Conservation (phyloP, 306 rosid species). For the Ceratonia siliqua region DNA sequence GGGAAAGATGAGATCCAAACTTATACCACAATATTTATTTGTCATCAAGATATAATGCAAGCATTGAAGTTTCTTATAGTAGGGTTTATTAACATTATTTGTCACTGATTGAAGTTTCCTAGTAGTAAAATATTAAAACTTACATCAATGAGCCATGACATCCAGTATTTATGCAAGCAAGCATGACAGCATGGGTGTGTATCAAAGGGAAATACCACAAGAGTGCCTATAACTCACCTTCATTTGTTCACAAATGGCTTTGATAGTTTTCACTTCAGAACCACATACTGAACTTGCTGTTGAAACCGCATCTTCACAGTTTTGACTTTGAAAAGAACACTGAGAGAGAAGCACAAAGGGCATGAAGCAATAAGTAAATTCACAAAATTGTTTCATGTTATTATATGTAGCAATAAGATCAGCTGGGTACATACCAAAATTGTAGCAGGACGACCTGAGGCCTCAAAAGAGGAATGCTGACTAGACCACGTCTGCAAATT, state of each 20-base stretch:
- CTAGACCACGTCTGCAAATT: slow-evolving; percentile 55
- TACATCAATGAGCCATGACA: background rate
- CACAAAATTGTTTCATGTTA: background rate
- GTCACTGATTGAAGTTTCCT: slow-evolving; percentile 6
- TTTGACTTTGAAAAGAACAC: slow-evolving; percentile 43
- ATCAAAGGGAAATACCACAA: slow-evolving; percentile 14
- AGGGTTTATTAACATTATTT: background rate
- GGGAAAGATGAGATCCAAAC: slow-evolving; percentile 18
- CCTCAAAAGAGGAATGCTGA: slow-evolving; percentile 47
- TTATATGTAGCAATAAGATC: slow-evolving; percentile 28
- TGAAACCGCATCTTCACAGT: slow-evolving; percentile 54
- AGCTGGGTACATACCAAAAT: slow-evolving; percentile 43
- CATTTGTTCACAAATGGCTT: slow-evolving; percentile 68
- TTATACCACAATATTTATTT: background rate
- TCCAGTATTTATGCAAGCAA: background rate
- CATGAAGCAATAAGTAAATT: slow-evolving; percentile 30
- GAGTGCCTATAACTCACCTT: slow-evolving; percentile 42
- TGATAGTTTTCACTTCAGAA: slow-evolving; percentile 64
- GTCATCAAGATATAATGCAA: slow-evolving; percentile 12
- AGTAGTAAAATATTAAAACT: background rate
- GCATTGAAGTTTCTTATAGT: slow-evolving; percentile 11
- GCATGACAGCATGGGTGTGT: background rate
- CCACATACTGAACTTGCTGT: slow-evolving; percentile 59
- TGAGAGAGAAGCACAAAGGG: slow-evolving; percentile 33
- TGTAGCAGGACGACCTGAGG: slow-evolving; percentile 44